Evolutionary conservation across 2,329 filamentous ascomycete species (phyloP).

Genomic region (Podosphaera xanthii): DNA sequence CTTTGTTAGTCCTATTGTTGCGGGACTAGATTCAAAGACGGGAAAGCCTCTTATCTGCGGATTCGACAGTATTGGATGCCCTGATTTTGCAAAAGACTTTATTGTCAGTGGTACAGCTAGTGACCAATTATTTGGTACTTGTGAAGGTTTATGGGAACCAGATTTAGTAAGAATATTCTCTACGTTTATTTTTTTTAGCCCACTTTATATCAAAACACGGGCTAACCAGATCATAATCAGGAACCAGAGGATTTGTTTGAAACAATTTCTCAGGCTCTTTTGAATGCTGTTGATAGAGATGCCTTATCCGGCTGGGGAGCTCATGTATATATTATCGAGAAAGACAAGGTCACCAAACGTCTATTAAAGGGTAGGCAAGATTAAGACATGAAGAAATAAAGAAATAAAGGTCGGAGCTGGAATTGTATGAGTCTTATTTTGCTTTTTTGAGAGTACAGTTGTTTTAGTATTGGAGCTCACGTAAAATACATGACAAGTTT

Average conservation of each 20-base stretch:
- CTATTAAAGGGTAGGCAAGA: constrained; percentile 96
- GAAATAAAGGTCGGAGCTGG: too few relatives aligned
- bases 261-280: constrained; percentile 84
- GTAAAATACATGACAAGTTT: neutral
- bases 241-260: constrained; percentile 89
- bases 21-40: constrained; percentile 82
- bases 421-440: too few relatives aligned
- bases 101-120: constrained; percentile 92
- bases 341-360: constrained; percentile 98
- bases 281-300: constrained; percentile 92
- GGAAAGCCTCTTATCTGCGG: constrained; percentile 95
- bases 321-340: constrained; percentile 98
- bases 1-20: constrained; percentile 87
- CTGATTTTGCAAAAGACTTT: constrained; percentile 98
- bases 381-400: constrained; percentile 22
- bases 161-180: constrained; percentile 47
- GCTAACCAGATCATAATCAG: constrained; percentile 21
- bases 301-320: constrained; percentile 95
- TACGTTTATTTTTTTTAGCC: neutral
- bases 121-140: constrained; percentile 96
- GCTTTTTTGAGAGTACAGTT: constrained; percentile 12
- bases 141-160: constrained; percentile 93
- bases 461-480: constrained; percentile 3
- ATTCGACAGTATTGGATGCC: constrained; percentile 97
- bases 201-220: neutral